These are phyloP conservation scores for Aspergillus neoniger DNA, from an alignment of 2,329 filamentous ascomycete genomes.

Conservation along the genomic window DNA sequence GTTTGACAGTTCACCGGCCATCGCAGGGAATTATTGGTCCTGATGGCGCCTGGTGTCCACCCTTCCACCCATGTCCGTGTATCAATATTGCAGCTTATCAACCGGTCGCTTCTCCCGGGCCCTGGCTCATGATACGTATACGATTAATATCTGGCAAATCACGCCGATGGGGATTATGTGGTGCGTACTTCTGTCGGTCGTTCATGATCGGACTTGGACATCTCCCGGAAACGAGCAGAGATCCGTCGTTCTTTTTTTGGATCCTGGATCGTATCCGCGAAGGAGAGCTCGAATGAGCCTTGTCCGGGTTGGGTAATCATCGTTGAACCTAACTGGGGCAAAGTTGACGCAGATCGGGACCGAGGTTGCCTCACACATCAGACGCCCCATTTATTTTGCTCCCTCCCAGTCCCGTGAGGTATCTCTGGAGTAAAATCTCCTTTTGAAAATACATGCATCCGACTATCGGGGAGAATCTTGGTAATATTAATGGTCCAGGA, in stretches of 20 bases:
- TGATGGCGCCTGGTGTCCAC: not conserved
- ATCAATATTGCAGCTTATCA: not conserved
- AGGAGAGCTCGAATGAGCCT: conserved; percentile 2
- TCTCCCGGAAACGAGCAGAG: not conserved
- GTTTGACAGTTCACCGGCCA: not conserved
- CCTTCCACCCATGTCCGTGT: not conserved
- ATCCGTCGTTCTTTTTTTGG: not conserved
- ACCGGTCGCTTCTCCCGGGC: not conserved
- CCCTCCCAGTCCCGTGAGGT: not conserved
- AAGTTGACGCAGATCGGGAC: conserved; percentile 17
- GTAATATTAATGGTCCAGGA: not conserved
- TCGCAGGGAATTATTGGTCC: not conserved
- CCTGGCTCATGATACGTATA: not conserved
- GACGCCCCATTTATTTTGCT: not conserved
- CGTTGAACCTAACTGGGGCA: conserved; percentile 17
- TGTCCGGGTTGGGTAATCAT: conserved; percentile 19
- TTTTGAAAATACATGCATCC: not conserved
- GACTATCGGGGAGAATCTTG: not conserved
- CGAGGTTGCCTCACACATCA: conserved; percentile 4
- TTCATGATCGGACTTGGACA: not conserved
- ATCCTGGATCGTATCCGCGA: not conserved
- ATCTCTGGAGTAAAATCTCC: not conserved
- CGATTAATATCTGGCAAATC: not conserved
- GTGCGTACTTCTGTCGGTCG: not conserved
- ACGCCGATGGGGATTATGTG: not conserved